Base-by-base conservation (phyloP, 352 stramenopile genomes). In the Aphanomyces euteiches region DNA sequence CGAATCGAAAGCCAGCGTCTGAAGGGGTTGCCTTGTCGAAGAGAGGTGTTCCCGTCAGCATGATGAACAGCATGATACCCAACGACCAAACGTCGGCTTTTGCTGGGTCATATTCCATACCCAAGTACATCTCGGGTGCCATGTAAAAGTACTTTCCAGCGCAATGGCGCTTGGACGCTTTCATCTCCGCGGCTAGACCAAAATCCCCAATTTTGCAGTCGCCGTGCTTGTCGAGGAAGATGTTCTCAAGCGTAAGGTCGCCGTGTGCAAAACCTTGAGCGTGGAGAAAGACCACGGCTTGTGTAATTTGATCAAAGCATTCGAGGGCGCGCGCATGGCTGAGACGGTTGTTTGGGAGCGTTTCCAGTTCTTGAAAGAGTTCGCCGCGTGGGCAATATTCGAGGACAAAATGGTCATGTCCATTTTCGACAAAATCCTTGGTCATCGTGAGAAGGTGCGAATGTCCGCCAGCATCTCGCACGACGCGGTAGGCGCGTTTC, bases 331-430 rank as follows among this genome's bases (percentile, higher is more conserved):
- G 64, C n/a, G 4, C 19, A 4, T 45, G 41, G 34, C 50, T 13
- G 38, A 70, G 19, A 8, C 64, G 64, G 17, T 70, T 21, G 28
- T 34, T 6, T 7, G 64, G 64, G 28, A 58, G 64, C 1, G 13
- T 10, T 15, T 70, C 34, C 19, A 70, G 64, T 61, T 70, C 64
- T n/a, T 61, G 12, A 48, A 54, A 70, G 12, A 70, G 36, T 36
- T 70, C 64, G 54, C 64, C 64, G 54, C 40, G 36, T 15, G 39
- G 13, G 38, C 64, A 70, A 57, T 70, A 61, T 43, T 86, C 79
- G 3, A 82, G 69, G n/a, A 86, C 77, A 21, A 86, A 81, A 56
- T 79, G 87, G 7, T 87, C 72, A 57, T 59, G 77, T 28, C 79
- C 59, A 39, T 75, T 71, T 8, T 78, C 66, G n/a, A 80, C 72